Percentiles rank a stretch among this genome's conserved stretches.
phyloP scores from a whole-genome alignment of 768 basidiomycete species.

The Rhizopogon vulgaris region DNA sequence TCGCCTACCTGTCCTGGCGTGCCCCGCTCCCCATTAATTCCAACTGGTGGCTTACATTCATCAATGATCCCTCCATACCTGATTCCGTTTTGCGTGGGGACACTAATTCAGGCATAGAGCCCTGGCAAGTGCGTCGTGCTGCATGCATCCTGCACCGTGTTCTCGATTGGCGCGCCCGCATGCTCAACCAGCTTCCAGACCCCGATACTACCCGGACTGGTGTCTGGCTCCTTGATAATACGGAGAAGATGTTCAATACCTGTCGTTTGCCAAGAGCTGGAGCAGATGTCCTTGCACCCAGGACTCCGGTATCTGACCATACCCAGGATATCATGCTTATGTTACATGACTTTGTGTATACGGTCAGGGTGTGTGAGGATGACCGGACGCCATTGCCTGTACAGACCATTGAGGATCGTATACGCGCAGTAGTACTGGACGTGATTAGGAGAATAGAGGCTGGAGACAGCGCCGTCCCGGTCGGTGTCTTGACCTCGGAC shows the following conservation, averaged over 20 bases:
- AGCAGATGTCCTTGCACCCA: slow-evolving; percentile 59
- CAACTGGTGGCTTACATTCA: slow-evolving; percentile 93
- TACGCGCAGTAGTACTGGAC: slow-evolving; percentile 48
- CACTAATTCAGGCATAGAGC: slow-evolving; percentile 40
- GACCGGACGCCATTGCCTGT: slow-evolving; percentile 27
- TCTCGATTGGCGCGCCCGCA: slow-evolving; percentile 63
- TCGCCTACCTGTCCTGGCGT: slow-evolving; percentile 85
- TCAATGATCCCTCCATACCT: slow-evolving; percentile 66
- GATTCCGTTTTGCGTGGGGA: slow-evolving; percentile 20
- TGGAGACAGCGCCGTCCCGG: slow-evolving; percentile 52
- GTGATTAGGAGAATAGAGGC: slow-evolving; percentile 41
- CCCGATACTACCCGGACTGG: slow-evolving; percentile 72
- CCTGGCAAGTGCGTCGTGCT: slow-evolving; percentile 83
- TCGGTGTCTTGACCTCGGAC: slow-evolving; percentile 76
- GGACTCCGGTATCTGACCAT: slow-evolving; percentile 36
- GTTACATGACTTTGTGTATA: slow-evolving; percentile 74
- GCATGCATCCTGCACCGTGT: slow-evolving; percentile 74
- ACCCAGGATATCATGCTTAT: slow-evolving; percentile 48
- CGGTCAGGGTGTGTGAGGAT: slow-evolving; percentile 58
- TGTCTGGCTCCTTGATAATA: slow-evolving; percentile 60
- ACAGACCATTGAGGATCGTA: slow-evolving; percentile 37
- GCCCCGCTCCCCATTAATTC: slow-evolving; percentile 83
- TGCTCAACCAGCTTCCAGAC: slow-evolving; percentile 61
- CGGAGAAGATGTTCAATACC: slow-evolving; percentile 65
- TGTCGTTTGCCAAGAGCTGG: slow-evolving; percentile 64